Conservation (phyloP, 2,329 filamentous ascomycete species). For the Stachybotrys elegans region DNA sequence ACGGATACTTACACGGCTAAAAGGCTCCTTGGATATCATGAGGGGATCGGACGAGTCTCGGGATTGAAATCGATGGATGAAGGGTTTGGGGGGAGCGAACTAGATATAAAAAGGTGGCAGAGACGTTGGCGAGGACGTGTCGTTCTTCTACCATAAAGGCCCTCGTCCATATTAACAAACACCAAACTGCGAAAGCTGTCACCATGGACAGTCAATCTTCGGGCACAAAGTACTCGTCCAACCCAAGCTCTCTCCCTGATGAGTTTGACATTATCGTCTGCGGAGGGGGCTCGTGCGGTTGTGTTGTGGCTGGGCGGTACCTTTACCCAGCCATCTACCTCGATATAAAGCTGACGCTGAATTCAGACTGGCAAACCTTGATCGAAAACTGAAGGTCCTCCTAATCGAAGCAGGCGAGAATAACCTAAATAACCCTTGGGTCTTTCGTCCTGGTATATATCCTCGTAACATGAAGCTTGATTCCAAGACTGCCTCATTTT, state of each 20-base stretch:
- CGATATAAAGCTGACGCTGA: conserved; percentile 9
- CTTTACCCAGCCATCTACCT: background rate
- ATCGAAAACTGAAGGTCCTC: conserved; percentile 66
- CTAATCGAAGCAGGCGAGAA: conserved; percentile 68
- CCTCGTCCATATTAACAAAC: too few species aligned
- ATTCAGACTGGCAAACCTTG: conserved; percentile 64
- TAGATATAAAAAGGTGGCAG: too few species aligned
- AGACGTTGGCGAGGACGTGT: too few species aligned
- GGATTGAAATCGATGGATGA: too few species aligned
- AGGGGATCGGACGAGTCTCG: too few species aligned
- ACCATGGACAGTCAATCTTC: background rate
- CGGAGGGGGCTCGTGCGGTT: conserved; percentile 65
- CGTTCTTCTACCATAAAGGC: too few species aligned
- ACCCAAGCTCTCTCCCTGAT: conserved; percentile 48
- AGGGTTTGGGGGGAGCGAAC: too few species aligned
- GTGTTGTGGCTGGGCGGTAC: conserved; percentile 53
- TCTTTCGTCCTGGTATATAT: conserved; percentile 71
- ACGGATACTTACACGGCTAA: too few species aligned
- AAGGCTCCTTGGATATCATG: too few species aligned
- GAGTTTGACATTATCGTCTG: conserved; percentile 79
- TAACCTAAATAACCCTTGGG: conserved; percentile 74
- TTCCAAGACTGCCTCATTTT: conserved; percentile 78
- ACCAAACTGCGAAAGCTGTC: too few species aligned
- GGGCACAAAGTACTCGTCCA: conserved; percentile 11
- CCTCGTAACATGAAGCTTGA: conserved; percentile 75